A percentile compares a stretch with the other conserved stretches of the same genome.
These are phyloP conservation scores for Hortaea sp. DNA, from an alignment of 2,329 filamentous ascomycete genomes.

Conservation along the genomic window DNA sequence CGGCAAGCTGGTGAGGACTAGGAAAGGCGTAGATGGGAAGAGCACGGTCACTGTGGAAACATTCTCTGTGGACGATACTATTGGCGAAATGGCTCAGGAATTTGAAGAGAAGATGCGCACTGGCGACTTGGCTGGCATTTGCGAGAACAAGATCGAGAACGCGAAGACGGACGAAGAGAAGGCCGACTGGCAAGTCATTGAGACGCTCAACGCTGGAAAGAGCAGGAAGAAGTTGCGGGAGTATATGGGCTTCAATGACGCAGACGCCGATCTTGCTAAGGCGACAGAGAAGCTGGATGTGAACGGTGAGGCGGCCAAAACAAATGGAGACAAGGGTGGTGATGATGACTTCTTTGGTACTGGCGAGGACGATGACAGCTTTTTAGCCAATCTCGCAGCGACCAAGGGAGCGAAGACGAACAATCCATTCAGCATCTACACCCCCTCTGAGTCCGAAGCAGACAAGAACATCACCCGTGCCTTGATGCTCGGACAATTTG, in stretches of 20 bases:
- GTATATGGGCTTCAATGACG: slow-evolving; percentile 74
- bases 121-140: slow-evolving; percentile 69
- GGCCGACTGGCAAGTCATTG: slow-evolving; percentile 90
- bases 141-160: slow-evolving; percentile 63
- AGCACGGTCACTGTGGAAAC: slow-evolving; percentile 76
- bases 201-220: slow-evolving; percentile 74
- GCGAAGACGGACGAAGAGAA: slow-evolving; percentile 84
- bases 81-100: slow-evolving; percentile 72
- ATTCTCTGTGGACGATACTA: slow-evolving; percentile 79
- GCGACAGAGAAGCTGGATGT: slow-evolving; percentile 27
- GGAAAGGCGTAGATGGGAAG: slow-evolving; percentile 49
- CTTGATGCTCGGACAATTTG: slow-evolving; percentile 81
- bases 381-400: slow-evolving; percentile 72
- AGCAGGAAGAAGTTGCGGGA: slow-evolving; percentile 79
- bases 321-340: slow-evolving; percentile 17
- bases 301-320: slow-evolving; percentile 41
- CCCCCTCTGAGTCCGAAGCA: slow-evolving; percentile 69
- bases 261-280: slow-evolving; percentile 37
- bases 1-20: slow-evolving; percentile 76
- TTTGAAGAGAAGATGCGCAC: slow-evolving; percentile 75
- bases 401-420: slow-evolving; percentile 89
- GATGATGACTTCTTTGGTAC: slow-evolving; percentile 62
- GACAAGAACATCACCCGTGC: slow-evolving; percentile 83
- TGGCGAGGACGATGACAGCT: slow-evolving; percentile 66
- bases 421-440: slow-evolving; percentile 84